Conservation (phyloP, 2,329 filamentous ascomycete genomes). For the Drechmeria coniospora region DNA sequence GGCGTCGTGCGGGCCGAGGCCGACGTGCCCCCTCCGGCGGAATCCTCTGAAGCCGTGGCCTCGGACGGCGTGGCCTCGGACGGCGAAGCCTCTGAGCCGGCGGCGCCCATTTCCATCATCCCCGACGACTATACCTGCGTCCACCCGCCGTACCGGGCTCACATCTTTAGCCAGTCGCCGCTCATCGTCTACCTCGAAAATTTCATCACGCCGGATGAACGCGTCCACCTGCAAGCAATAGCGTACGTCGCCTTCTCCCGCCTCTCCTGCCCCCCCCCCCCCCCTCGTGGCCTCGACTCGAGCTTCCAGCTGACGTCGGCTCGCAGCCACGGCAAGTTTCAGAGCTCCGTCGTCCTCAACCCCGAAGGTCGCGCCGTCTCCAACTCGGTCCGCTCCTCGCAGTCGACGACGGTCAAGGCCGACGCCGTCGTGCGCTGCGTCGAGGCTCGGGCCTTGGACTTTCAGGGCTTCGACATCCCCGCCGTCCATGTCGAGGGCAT, state of each 20-base stretch:
- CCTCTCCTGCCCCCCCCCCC: neutral
- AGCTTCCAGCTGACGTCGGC: too few species aligned
- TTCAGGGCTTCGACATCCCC: constrained; percentile 26
- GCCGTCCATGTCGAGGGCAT: constrained; percentile 27
- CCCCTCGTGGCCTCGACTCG: too few species aligned
- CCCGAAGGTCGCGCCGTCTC: constrained; percentile 16
- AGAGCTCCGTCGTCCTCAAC: constrained; percentile 25
- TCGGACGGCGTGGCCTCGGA: too few species aligned
- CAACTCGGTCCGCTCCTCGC: constrained; percentile 26
- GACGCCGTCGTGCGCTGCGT: constrained; percentile 29
- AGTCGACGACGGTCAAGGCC: constrained; percentile 24
- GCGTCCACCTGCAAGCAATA: constrained; percentile 24
- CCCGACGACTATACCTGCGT: constrained; percentile 9
- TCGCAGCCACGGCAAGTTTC: constrained; percentile 27
- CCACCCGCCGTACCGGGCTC: constrained; percentile 22
- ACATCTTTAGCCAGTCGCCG: constrained; percentile 30
- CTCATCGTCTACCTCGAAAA: constrained; percentile 32
- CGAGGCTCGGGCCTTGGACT: constrained; percentile 27
- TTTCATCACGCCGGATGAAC: constrained; percentile 27
- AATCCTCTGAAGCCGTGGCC: too few species aligned
- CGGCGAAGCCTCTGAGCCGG: too few species aligned
- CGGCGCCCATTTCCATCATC: too few species aligned
- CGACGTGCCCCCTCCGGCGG: too few species aligned
- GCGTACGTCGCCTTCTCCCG: constrained; percentile 15
- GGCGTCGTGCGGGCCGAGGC: too few species aligned